Evolutionary conservation across 2,329 filamentous ascomycete species (phyloP).

Genomic region (Penicillium decumbens): DNA sequence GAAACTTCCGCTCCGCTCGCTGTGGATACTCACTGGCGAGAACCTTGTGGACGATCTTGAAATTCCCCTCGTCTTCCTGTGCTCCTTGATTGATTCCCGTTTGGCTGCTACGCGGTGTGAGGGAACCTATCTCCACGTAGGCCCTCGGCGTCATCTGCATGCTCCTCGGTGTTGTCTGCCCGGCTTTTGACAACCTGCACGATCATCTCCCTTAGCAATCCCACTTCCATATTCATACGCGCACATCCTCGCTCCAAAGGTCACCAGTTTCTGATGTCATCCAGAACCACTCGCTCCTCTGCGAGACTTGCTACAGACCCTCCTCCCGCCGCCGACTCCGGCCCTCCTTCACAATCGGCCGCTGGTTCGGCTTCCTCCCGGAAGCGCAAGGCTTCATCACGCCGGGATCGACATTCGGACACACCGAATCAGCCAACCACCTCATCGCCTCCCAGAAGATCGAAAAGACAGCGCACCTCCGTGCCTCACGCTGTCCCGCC

Average conservation of each 20-base stretch:
- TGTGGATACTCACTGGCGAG: not conserved
- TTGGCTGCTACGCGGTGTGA: not conserved
- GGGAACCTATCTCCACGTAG: not conserved
- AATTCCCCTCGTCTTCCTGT: not conserved
- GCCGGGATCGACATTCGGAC: slow-evolving; percentile 45
- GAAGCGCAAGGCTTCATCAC: slow-evolving; percentile 69
- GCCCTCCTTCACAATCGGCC: slow-evolving; percentile 39
- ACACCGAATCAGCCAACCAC: slow-evolving; percentile 31
- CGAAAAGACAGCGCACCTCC: slow-evolving; percentile 67
- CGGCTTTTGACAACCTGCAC: not conserved
- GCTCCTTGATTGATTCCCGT: not conserved
- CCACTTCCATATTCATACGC: slow-evolving; percentile 4
- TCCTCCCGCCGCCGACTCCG: slow-evolving; percentile 42
- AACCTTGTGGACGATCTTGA: not conserved
- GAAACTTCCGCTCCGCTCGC: not conserved
- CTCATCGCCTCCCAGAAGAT: slow-evolving; percentile 50
- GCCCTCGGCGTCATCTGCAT: not conserved
- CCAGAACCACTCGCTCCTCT: slow-evolving; percentile 93
- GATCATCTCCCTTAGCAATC: not conserved
- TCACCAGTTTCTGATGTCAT: slow-evolving; percentile 72
- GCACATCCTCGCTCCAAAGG: slow-evolving; percentile 4
- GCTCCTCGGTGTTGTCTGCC: not conserved
- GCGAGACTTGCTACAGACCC: slow-evolving; percentile 76
- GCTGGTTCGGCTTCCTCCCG: slow-evolving; percentile 51
- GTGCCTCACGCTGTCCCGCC: slow-evolving; percentile 42